Evolutionary conservation across 345 rosid species (phyloP), one percentile per base, ranked within the genome.

Genomic region (Cardamine resedifolia): DNA sequence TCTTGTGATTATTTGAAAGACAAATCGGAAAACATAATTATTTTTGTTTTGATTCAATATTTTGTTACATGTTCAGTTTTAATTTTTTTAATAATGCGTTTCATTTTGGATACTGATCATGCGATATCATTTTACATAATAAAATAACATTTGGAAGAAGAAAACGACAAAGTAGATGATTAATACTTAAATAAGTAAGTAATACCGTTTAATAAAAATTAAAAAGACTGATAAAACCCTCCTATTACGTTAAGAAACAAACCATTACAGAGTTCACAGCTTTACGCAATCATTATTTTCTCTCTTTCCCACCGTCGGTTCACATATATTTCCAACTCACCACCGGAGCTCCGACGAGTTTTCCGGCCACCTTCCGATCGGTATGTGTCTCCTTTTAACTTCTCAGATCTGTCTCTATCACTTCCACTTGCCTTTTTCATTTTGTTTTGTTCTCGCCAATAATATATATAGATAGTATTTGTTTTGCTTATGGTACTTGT

Each of bases 281-380:
- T 53, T 52, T 52, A 14, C 58, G 10, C 58, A 52, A 52, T 52
- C 34, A 52, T 27, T 26, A 43, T 1, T 41, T 7, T 11, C 8
- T 53, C 34, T 27, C 20, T 53, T 19, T 51, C 19, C 6, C 36
- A 27, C 58, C 6, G 5, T 14, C 0, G 2, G 58, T 52, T 52
- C 19, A 14, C 34, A 27, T 27, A 53, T 19, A 26, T 7, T 15
- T 53, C 36, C 7, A 7, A 7, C 19, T 15, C 34, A 7, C 12
- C 58, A 53, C 18, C 33, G 57, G 33, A 24, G 58, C 58, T 53
- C 58, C 58, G 58, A 15, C 58, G 20, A 53, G 20, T 53, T 15
- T 15, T 0, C 20, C 34, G 20, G 34, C 19, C 20, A 53, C 20
- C 11, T 53, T 53, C 5, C 5, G 18, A 53, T 7, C 20, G 20